Evolutionary conservation across 23 red algal species (phyloP).

Genomic region (Gracilaria gracilis): DNA sequence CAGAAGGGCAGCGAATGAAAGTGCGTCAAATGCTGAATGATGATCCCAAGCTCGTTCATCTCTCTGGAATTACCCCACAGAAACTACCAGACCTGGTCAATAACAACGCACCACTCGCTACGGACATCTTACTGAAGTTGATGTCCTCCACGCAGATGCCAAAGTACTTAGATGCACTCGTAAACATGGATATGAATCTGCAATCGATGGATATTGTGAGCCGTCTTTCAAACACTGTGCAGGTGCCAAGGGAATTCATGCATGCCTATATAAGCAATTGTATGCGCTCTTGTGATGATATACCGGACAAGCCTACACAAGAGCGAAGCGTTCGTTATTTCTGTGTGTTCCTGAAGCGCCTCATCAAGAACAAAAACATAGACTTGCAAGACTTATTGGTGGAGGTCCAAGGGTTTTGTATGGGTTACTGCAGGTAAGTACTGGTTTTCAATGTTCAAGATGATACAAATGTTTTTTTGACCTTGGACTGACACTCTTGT

Average conservation of each 20-base stretch:
- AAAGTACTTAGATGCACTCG: conserved; percentile 79
- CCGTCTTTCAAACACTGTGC: conserved; percentile 72
- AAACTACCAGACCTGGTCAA: conserved; percentile 91
- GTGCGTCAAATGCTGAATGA: conserved; percentile 61
- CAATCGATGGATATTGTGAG: conserved; percentile 89
- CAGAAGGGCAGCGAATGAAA: too few species aligned
- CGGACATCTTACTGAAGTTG: conserved; percentile 77
- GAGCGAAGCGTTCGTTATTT: conserved; percentile 79
- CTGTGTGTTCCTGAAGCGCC: too few species aligned
- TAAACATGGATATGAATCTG: conserved; percentile 89
- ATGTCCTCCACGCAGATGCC: too few species aligned
- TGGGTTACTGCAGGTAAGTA: conserved; percentile 48
- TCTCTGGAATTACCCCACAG: conserved; percentile 79
- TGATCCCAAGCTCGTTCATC: conserved; percentile 80
- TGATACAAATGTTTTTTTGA: too few species aligned
- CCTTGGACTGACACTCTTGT: not conserved
- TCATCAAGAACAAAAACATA: too few species aligned
- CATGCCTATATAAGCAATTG: conserved; percentile 87
- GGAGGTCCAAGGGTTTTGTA: too few species aligned
- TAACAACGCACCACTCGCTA: conserved; percentile 84
- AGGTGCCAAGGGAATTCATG: conserved; percentile 87
- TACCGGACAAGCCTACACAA: conserved; percentile 83
- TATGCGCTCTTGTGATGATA: conserved; percentile 82
- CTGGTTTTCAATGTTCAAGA: not conserved
- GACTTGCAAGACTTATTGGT: too few species aligned